Base-by-base conservation (phyloP, 371 early-diverging fungal species). In the Mucor piriformis region DNA sequence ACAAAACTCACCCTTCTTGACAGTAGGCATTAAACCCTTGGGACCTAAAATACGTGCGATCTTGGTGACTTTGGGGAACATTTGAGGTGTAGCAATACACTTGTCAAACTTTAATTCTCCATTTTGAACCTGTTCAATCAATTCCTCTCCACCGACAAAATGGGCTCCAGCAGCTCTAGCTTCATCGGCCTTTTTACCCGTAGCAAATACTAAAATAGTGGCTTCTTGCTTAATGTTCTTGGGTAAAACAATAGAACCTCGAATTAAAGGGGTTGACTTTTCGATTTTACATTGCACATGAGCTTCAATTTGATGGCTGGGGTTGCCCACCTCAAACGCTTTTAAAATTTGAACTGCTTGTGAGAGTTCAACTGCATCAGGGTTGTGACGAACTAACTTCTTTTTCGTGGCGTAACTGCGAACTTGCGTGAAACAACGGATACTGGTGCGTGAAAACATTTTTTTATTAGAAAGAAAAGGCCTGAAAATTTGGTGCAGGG, bases 21-120 rank as follows among this genome's bases (percentile, higher is more conserved):
- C 88, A 27, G 92, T 94, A 12, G 97, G 97, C 97, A 97, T 96
- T 57, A 97, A 79, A 18, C 95, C 95, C 72, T 92, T 94, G 24
- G 97, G 96, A 63, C 97, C 97, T 64, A 97, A 73, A 23, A 92
- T 71, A 55, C 91, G 85, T n/a, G 96, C 97, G 67, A 97, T 90
- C 69, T 90, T 91, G 27, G 93, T 84, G 24, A 96, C 95, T 38
- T 82, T 72, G 24, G 95, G 93, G 69, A 93, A 87, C 92, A 95
- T 91, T 44, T 83, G 92, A 38, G 93, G 92, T 18, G 95, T 96
- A 8, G 93, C 83, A 62, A 93, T 78, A 72, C 92, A 87, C 72
- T 90, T 90, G 80, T 95, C 92, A 69, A 94, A 92, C 68, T 86
- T 79, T 56, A 90, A 64, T 65, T 84, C 74, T 29, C 85, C 87